A percentile compares a stretch with the other conserved stretches of the same genome.
Evolutionary conservation across 1,284 basidiomycete genomes (phyloP).

Genomic region (Fomitopsis palustris): DNA sequence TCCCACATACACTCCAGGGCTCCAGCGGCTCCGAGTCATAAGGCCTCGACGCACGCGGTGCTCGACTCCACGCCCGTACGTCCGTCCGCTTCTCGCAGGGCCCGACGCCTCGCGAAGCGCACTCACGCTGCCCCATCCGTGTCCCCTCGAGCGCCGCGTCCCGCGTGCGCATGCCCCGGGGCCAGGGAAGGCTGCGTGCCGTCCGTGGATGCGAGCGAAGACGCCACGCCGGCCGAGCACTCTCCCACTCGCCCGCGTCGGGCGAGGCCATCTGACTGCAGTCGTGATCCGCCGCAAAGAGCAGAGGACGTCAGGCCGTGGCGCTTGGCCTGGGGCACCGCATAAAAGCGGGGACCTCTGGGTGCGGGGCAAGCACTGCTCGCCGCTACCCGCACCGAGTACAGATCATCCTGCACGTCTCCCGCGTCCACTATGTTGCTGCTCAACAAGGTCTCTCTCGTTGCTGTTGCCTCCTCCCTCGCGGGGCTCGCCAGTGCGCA

Average conservation of each 20-base stretch:
- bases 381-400: background rate
- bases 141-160: background rate
- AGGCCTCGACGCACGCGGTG: background rate
- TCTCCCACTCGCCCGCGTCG: background rate
- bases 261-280: background rate
- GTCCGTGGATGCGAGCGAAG: background rate
- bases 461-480: background rate
- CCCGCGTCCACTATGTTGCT: constrained; percentile 13
- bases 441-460: background rate
- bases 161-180: background rate
- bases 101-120: background rate
- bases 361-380: background rate
- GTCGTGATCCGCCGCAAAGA: background rate
- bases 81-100: background rate
- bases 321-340: background rate
- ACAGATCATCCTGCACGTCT: constrained; percentile 13
- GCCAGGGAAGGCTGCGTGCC: background rate
- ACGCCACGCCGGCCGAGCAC: background rate
- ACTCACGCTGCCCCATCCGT: background rate
- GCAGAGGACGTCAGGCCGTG: background rate
- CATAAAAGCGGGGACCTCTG: background rate
- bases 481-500: background rate
- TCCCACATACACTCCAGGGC: too few relatives aligned
- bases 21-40: background rate
- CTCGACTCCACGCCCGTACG: background rate